phyloP scores from a whole-genome alignment of 1,139 yeast species.

The Entelexis sorbosivorans region DNA sequence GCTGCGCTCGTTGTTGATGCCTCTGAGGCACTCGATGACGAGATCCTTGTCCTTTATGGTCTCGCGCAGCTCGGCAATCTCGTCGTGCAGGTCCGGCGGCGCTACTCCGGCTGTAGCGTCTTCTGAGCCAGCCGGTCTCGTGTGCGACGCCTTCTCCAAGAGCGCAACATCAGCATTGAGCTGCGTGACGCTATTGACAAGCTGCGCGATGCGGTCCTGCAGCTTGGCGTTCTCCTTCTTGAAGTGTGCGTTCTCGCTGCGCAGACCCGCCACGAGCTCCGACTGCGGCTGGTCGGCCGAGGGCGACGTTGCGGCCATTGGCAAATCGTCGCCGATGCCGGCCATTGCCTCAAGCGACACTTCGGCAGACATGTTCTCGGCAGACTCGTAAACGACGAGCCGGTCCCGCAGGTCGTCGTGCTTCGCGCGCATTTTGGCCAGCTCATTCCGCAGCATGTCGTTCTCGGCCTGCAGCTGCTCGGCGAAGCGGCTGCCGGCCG shows the following conservation, averaged over 20 bases:
- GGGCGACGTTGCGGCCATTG: slow-evolving; percentile 38
- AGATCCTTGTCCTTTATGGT: slow-evolving; percentile 60
- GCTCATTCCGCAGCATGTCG: slow-evolving; percentile 40
- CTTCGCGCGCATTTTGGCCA: slow-evolving; percentile 9
- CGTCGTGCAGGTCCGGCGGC: slow-evolving; percentile 44
- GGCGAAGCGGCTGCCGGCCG: slow-evolving; percentile 30
- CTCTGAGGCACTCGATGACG: slow-evolving; percentile 53
- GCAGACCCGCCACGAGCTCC: slow-evolving; percentile 22
- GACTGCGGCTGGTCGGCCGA: not conserved
- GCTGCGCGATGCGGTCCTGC: slow-evolving; percentile 44
- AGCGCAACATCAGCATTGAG: slow-evolving; percentile 17
- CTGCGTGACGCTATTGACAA: slow-evolving; percentile 16
- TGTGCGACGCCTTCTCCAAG: slow-evolving; percentile 8
- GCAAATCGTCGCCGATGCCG: slow-evolving; percentile 14
- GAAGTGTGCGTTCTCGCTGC: slow-evolving; percentile 9
- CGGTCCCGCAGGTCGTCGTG: slow-evolving; percentile 24
- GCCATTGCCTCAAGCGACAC: slow-evolving; percentile 21
- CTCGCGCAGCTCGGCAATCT: slow-evolving; percentile 53
- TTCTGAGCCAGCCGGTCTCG: not conserved
- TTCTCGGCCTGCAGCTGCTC: slow-evolving; percentile 35
- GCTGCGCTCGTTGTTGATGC: slow-evolving; percentile 5
- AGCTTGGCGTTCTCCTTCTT: slow-evolving; percentile 27
- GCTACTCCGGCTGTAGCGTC: too few species aligned
- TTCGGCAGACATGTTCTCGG: slow-evolving; percentile 17
- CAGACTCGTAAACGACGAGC: slow-evolving; percentile 18